These are phyloP conservation scores for Suillus sp. DNA, from an alignment of 768 basidiomycete species.

Conservation along the genomic window DNA sequence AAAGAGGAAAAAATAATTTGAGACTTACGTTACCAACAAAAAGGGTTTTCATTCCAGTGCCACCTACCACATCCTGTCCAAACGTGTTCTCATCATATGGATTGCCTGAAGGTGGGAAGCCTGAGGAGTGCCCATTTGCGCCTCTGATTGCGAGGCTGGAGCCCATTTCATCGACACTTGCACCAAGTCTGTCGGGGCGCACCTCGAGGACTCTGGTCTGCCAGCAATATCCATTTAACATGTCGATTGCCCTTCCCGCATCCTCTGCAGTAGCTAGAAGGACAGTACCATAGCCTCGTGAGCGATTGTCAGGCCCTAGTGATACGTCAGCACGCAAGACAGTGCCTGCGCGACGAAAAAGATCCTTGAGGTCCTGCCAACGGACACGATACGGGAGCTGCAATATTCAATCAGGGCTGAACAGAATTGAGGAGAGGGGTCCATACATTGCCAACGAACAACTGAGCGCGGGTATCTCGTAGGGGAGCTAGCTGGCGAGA, in stretches of 20 bases:
- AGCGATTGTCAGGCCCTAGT: conserved; percentile 86
- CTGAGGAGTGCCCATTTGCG: not conserved
- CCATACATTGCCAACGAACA: conserved; percentile 94
- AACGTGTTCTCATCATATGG: not conserved
- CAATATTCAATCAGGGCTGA: conserved; percentile 2
- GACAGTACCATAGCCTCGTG: conserved; percentile 93
- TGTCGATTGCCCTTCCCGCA: conserved; percentile 90
- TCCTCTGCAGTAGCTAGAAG: conserved; percentile 94
- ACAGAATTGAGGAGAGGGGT: conserved; percentile 8
- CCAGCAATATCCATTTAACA: conserved; percentile 98
- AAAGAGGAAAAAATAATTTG: not conserved
- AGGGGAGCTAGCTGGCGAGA: conserved; percentile 45
- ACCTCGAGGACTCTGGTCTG: conserved; percentile 92
- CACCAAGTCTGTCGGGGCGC: conserved; percentile 74
- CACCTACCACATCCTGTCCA: conserved; percentile 28
- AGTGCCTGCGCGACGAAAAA: conserved; percentile 94
- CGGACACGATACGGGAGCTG: conserved; percentile 95
- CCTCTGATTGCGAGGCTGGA: not conserved
- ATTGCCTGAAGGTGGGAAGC: not conserved
- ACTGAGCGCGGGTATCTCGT: conserved; percentile 89
- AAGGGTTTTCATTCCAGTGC: conserved; percentile 53
- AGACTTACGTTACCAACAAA: conserved; percentile 87
- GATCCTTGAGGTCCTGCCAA: conserved; percentile 99
- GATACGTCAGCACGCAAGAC: conserved; percentile 79
- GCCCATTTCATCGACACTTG: conserved; percentile 23